A percentile compares a stretch with the other conserved stretches of the same genome.
These are phyloP conservation scores for Coprinellus aureogranulatus DNA, from an alignment of 768 basidiomycete genomes.

Conservation along the genomic window DNA sequence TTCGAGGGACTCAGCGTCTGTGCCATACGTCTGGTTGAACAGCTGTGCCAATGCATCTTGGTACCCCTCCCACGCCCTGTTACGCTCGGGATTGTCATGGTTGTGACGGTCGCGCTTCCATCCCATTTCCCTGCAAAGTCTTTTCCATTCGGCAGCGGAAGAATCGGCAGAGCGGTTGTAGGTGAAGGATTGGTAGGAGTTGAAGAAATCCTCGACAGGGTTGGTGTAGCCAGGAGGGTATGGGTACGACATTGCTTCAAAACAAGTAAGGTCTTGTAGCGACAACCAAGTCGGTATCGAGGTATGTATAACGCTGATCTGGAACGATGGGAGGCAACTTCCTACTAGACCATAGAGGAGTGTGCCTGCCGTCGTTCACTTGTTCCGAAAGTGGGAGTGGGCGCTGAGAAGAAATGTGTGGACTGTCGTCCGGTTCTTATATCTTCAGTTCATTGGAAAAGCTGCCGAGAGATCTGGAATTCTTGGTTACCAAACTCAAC, in stretches of 20 bases:
- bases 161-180: background rate
- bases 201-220: background rate
- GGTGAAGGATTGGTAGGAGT: background rate
- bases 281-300: too few relatives aligned
- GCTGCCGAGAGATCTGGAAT: too few relatives aligned
- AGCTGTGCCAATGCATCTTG: conserved; percentile 28
- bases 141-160: conserved; percentile 18
- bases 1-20: conserved; percentile 24
- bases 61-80: conserved; percentile 19
- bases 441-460: too few relatives aligned
- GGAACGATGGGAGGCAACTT: too few relatives aligned
- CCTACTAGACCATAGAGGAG: too few relatives aligned
- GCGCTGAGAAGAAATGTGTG: too few relatives aligned
- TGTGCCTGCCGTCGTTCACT: too few relatives aligned
- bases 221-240: background rate
- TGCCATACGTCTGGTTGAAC: conserved; percentile 35
- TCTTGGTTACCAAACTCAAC: too few relatives aligned
- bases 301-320: too few relatives aligned
- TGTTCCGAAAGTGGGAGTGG: too few relatives aligned
- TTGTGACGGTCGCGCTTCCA: conserved; percentile 19
- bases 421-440: too few relatives aligned
- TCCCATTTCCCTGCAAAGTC: conserved; percentile 15
- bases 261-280: too few relatives aligned
- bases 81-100: background rate
- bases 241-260: background rate